Evolutionary conservation across 176 grass and related monocot species (phyloP), one percentile per base, ranked within the genome.

Genomic region (Juncus inflexus): DNA sequence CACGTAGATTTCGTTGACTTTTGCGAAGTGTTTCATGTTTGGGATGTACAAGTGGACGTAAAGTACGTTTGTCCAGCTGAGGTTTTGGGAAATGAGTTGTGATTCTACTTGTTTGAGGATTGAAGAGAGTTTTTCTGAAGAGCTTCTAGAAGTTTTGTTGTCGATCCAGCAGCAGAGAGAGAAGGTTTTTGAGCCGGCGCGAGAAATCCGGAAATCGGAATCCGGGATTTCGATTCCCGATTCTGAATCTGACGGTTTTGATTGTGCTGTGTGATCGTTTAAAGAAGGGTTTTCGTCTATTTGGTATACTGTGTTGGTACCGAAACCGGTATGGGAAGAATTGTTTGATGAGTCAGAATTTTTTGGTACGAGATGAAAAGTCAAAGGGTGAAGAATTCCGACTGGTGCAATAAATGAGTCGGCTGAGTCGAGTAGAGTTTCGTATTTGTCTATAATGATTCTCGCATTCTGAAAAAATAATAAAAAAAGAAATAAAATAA

Each of bases 31-130:
- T 65, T 83, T 84, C 87, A 96, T 96, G 42, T 82, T 85, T 75
- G 92, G 88, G 80, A 96, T 96, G 63, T 91, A 96, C 42, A 96
- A 82, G 79, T 96, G 92, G 72, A 96, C 76, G 72, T 96, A 96
- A 35, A 96, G 53, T 74, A 91, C 84, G 65, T 96, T 91, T 66
- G 78, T 47, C 92, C 92, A 96, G 73, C 64, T 71, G 83, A 91
- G 85, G 35, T 81, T 84, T 68, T 83, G 66, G 72, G 84, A 79
- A 60, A 72, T 80, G 19, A 96, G 84, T 74, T 80, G 74, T 65
- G 80, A 76, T 40, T 96, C 74, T 55, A 96, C 91, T 83, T 81
- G 82, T 65, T 59, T 85, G 43, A 96, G 81, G 78, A 96, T 67
- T 67, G 79, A 63, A 60, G 77, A 67, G 35, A 96, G 75, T 80